A percentile compares a stretch with the other conserved stretches of the same genome.
phyloP scores from a whole-genome alignment of 108 stramenopile species.

The Parietichytrium sp. region DNA sequence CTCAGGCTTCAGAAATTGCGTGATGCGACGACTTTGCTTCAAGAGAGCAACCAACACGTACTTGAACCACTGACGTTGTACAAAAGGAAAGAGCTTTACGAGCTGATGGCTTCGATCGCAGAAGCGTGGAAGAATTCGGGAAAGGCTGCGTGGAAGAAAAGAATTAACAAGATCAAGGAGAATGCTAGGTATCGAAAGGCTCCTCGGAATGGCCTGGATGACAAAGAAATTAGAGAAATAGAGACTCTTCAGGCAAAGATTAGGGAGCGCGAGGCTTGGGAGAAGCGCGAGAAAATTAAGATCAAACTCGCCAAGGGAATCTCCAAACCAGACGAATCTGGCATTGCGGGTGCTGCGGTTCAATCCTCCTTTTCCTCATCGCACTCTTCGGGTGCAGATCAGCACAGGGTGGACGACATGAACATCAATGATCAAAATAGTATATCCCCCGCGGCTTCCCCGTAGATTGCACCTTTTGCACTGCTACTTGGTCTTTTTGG shows the following conservation, averaged over 20 bases:
- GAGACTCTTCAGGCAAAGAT: background rate
- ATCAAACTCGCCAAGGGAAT: too few relatives aligned
- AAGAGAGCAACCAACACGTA: background rate
- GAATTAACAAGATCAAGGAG: constrained; percentile 38
- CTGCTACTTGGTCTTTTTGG: too few relatives aligned
- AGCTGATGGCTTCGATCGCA: constrained; percentile 23
- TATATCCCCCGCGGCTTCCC: too few relatives aligned
- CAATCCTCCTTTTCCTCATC: too few relatives aligned
- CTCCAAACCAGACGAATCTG: too few relatives aligned
- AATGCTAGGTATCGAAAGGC: constrained; percentile 33
- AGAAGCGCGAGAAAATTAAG: background rate
- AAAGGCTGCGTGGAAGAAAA: constrained; percentile 15
- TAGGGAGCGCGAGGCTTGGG: constrained; percentile 35
- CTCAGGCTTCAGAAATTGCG: constrained; percentile 18
- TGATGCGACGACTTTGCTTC: constrained; percentile 4
- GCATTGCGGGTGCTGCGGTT: too few relatives aligned
- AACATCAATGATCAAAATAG: too few relatives aligned
- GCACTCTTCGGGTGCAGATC: too few relatives aligned
- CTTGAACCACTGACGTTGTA: constrained; percentile 21
- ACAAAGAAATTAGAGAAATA: background rate
- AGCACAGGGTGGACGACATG: too few relatives aligned
- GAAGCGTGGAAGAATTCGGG: constrained; percentile 29
- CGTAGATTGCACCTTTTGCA: too few relatives aligned
- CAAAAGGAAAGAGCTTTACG: constrained; percentile 26
- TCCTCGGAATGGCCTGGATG: background rate